Percentiles rank a stretch among this genome's conserved stretches.
These are phyloP conservation scores for Diaporthe sp. DNA, from an alignment of 2,329 filamentous ascomycete genomes.

Conservation along the genomic window DNA sequence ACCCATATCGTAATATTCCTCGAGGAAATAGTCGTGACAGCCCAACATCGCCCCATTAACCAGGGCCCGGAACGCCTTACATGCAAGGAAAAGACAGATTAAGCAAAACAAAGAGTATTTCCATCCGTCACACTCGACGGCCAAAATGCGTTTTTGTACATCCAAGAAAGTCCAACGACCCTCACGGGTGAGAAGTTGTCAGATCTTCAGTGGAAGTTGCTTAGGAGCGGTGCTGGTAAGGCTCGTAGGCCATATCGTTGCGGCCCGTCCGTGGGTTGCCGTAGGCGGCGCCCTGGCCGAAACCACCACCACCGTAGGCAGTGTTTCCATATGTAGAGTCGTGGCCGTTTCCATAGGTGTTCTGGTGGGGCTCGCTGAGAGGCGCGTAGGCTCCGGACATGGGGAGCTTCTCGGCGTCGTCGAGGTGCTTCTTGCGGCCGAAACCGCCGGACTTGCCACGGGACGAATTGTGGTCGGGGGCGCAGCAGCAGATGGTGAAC, in stretches of 20 bases:
- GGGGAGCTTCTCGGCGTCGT: conserved; percentile 62
- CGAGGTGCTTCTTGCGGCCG: conserved; percentile 49
- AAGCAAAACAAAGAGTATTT: neutral
- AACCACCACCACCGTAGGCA: conserved; percentile 20
- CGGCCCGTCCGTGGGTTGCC: conserved; percentile 26
- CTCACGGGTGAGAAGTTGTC: neutral
- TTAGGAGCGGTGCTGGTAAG: conserved; percentile 71
- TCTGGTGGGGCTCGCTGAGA: conserved; percentile 56
- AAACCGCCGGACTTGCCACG: conserved; percentile 44
- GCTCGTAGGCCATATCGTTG: conserved; percentile 72
- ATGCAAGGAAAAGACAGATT: conserved; percentile 34
- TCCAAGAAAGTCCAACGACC: neutral
- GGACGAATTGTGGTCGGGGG: conserved; percentile 64
- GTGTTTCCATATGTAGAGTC: conserved; percentile 18
- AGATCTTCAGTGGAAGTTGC: neutral
- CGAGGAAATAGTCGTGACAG: conserved; percentile 20
- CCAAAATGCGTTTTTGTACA: neutral
- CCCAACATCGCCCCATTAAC: conserved; percentile 2
- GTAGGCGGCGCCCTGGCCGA: neutral
- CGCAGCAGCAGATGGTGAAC: conserved; percentile 92
- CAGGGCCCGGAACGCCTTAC: conserved; percentile 39
- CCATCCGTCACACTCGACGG: conserved; percentile 7
- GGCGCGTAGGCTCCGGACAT: conserved; percentile 62
- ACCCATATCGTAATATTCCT: conserved; percentile 25
- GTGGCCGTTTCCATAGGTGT: conserved; percentile 8